Conservation (phyloP, 2,329 filamentous ascomycete species). For the Harringtonia lauricola region DNA sequence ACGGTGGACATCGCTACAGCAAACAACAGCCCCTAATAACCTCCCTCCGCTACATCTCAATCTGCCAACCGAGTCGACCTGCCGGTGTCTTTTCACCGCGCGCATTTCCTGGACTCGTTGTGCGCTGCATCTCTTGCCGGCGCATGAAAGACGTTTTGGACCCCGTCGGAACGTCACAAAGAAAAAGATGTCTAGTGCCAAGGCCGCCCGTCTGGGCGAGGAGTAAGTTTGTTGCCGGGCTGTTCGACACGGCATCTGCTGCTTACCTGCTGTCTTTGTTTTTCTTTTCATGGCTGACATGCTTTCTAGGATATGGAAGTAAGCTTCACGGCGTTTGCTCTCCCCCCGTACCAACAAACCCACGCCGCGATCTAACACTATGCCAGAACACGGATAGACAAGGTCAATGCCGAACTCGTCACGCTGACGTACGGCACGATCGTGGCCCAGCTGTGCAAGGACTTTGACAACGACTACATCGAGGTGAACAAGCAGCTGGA, state of each 20-base stretch:
- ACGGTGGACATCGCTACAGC: not conserved
- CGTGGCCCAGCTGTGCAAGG: slow-evolving; percentile 90
- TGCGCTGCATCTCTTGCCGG: not conserved
- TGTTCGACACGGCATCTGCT: not conserved
- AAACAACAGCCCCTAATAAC: not conserved
- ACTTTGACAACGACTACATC: slow-evolving; percentile 86
- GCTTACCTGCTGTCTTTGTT: no score
- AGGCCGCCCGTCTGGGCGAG: slow-evolving; percentile 50
- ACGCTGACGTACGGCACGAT: slow-evolving; percentile 97
- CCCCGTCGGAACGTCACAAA: not conserved
- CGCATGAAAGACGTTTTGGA: not conserved
- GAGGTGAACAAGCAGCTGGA: slow-evolving; percentile 98
- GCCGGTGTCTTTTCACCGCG: not conserved
- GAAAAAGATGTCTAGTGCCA: slow-evolving; percentile 49
- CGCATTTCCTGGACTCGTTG: not conserved
- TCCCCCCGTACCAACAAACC: not conserved
- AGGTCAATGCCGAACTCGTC: slow-evolving; percentile 95
- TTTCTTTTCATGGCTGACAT: slow-evolving; percentile 14
- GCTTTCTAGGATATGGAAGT: slow-evolving; percentile 76
- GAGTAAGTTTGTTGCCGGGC: slow-evolving; percentile 34
- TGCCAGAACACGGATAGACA: slow-evolving; percentile 79
- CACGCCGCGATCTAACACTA: not conserved
- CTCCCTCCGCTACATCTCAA: not conserved
- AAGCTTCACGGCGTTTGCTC: slow-evolving; percentile 29
- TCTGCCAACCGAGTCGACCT: no score